Evolutionary conservation across 306 rosid species (phyloP).

Genomic region (Trifolium repens): DNA sequence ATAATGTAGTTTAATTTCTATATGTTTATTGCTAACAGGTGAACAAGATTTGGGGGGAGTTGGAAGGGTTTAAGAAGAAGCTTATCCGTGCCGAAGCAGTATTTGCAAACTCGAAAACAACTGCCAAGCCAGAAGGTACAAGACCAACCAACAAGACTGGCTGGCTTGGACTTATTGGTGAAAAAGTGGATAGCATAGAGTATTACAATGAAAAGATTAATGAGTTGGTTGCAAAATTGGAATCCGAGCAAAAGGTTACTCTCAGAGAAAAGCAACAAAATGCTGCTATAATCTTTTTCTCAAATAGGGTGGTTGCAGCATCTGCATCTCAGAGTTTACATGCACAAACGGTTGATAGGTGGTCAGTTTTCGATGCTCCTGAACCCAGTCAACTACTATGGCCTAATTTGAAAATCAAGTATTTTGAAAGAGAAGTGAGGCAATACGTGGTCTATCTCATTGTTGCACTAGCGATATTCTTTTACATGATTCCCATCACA

Average conservation of each 20-base stretch:
- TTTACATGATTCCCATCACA: constrained; percentile 82
- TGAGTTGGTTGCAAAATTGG: constrained; percentile 65
- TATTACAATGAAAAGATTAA: constrained; percentile 65
- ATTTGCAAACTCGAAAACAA: constrained; percentile 58
- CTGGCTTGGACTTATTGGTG: constrained; percentile 74
- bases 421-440: constrained; percentile 63
- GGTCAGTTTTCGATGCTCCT: constrained; percentile 78
- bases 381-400: constrained; percentile 79
- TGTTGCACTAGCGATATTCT: constrained; percentile 70
- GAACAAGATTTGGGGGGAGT: constrained; percentile 65
- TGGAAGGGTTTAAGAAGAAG: constrained; percentile 80
- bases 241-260: constrained; percentile 79
- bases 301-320: constrained; percentile 71
- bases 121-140: constrained; percentile 73
- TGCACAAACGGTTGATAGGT: constrained; percentile 69
- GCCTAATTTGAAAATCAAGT: constrained; percentile 74
- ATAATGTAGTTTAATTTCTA: constrained; percentile 20
- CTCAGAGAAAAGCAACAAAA: constrained; percentile 82
- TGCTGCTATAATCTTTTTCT: constrained; percentile 82
- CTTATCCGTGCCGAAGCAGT: constrained; percentile 72
- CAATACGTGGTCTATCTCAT: constrained; percentile 68
- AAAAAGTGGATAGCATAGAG: constrained; percentile 80
- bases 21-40: constrained; percentile 56
- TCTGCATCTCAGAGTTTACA: constrained; percentile 91
- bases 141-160: constrained; percentile 83